Percentiles rank a stretch among this genome's conserved stretches.
phyloP scores from a whole-genome alignment of 2,329 filamentous ascomycete species.

The Ceratocystis colombiana region DNA sequence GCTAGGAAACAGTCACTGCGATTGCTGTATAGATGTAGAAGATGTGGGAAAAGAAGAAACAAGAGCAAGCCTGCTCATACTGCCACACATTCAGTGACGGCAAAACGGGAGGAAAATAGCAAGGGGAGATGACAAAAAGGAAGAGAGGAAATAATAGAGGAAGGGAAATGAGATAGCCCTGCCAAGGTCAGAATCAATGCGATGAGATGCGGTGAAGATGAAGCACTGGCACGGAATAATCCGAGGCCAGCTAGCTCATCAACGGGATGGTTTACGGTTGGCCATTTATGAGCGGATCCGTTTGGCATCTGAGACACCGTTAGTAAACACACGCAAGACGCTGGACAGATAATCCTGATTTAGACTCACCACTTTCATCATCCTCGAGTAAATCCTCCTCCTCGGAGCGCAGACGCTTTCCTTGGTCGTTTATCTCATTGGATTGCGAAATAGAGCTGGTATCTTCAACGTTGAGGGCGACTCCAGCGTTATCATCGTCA shows the following conservation, averaged over 20 bases:
- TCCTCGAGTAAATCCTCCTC: constrained; percentile 16
- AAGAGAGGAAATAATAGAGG: background rate
- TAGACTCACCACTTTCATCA: constrained; percentile 22
- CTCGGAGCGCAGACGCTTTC: constrained; percentile 21
- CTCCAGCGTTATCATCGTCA: constrained; percentile 22
- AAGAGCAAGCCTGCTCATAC: background rate
- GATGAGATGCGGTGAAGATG: too few relatives aligned
- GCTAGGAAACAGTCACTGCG: background rate
- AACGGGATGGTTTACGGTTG: background rate
- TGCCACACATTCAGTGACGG: background rate
- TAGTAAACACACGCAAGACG: background rate
- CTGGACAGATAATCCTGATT: background rate
- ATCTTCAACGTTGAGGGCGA: constrained; percentile 23
- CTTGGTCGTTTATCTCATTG: constrained; percentile 24
- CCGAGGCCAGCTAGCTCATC: too few relatives aligned
- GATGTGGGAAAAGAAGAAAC: background rate
- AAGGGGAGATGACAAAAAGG: background rate
- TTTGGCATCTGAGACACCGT: constrained; percentile 18
- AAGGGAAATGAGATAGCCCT: background rate
- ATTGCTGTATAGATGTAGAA: background rate
- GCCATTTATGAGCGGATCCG: constrained; percentile 17
- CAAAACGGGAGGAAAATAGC: background rate
- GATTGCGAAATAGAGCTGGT: constrained; percentile 20
- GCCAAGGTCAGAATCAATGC: background rate
- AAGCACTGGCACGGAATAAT: too few relatives aligned